Base-by-base conservation (phyloP, 78 protist genomes). In the Neovahlkampfia damariscottae region DNA sequence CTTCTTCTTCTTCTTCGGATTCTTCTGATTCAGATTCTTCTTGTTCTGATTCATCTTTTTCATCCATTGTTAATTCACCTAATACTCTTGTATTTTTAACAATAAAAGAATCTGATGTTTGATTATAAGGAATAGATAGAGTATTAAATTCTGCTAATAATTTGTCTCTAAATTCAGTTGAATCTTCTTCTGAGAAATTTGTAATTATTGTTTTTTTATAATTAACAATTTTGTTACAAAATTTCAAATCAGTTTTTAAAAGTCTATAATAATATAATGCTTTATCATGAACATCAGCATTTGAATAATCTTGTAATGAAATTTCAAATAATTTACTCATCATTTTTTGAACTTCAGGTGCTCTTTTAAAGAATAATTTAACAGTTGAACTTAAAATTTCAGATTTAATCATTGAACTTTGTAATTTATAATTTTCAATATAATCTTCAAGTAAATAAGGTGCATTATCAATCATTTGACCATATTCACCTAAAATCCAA, bases 401-500 rank as follows among this genome's bases (percentile, higher is more conserved):
- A 19, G 71, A 68, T 39, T 84, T 78, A 5, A 89, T 76, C 41
- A 3, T 28, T 27, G 28, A 28, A 10, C 38, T 7, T 28, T 86
- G 86, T 2, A 74, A 68, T 5, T 35, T 27, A 37, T 68, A 88
- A 28, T 38, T 37, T 19, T 79, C 83, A 35, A 81, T 73, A 30
- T 71, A n/a, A 6, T 58, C 37, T 76, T 93, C 97, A 40, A 91
- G 41, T 29, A 92, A 38, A 70, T 93, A 93, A 9, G 95, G 95
- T 8, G 89, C 74, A 9, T 84, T 84, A 3, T 70, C 79, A 35
- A 87, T 76, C 30, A 29, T 27, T 8, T 73, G 67, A 38, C 90
- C 94, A 8, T 67, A 85, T 78, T 93, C 95, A 2, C 91, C 94
- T 37, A 92, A 31, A 71, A 92, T 82, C 97, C 97, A 93, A 8